Evolutionary conservation across 176 grass and related monocot species (phyloP).

Genomic region (Guadua angustifolia): DNA sequence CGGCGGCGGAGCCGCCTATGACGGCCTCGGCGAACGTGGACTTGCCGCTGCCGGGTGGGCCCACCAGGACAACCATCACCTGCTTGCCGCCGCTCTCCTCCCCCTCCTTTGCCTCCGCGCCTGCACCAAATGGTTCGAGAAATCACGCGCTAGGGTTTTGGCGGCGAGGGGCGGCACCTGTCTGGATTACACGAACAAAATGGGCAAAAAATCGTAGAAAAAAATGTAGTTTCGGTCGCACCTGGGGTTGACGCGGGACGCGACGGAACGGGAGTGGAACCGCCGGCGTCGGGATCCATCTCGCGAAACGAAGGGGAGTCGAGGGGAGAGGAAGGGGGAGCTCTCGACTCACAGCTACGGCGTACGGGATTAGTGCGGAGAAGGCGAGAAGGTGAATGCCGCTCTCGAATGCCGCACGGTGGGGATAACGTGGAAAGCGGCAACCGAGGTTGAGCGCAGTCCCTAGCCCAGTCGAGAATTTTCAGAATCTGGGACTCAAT

Average conservation of each 20-base stretch:
- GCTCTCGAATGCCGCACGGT: neutral
- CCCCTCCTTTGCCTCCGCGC: neutral
- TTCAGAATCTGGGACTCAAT: too few species aligned
- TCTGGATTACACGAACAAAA: neutral
- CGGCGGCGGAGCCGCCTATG: conserved; percentile 33
- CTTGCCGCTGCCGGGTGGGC: conserved; percentile 84
- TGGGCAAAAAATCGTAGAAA: neutral
- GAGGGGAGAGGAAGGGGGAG: neutral
- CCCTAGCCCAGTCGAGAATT: too few species aligned
- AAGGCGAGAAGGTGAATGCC: neutral
- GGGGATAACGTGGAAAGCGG: too few species aligned
- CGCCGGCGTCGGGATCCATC: conserved; percentile 40
- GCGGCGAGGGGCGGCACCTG: neutral
- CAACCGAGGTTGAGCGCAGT: too few species aligned
- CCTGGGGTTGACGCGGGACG: conserved; percentile 27
- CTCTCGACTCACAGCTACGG: conserved; percentile 1
- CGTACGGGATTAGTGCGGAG: neutral
- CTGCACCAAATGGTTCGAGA: conserved; percentile 28
- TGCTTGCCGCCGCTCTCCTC: conserved; percentile 22
- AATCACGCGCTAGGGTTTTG: conserved; percentile 50
- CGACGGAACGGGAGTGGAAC: neutral
- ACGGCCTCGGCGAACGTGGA: conserved; percentile 85
- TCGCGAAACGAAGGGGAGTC: neutral
- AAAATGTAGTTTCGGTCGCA: neutral
- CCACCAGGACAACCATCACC: conserved; percentile 64